phyloP scores from a whole-genome alignment of 2,329 filamentous ascomycete genomes.

The Daldinia sp. region DNA sequence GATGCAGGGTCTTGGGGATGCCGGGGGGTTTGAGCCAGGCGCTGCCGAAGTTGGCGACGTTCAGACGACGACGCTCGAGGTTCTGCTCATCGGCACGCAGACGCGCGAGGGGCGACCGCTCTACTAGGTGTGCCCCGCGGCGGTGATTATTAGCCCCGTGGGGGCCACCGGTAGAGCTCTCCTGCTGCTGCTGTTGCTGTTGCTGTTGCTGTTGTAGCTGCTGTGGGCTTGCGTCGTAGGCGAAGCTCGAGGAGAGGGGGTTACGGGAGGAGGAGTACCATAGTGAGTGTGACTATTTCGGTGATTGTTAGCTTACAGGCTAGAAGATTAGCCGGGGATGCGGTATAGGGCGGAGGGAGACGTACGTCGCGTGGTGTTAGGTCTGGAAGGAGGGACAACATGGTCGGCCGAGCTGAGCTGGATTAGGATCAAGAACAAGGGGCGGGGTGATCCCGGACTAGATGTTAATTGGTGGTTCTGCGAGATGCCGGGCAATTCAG shows the following conservation, averaged over 20 bases:
- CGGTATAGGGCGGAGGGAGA: slow-evolving; percentile 22
- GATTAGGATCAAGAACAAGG: slow-evolving; percentile 11
- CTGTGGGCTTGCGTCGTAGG: slow-evolving; percentile 41
- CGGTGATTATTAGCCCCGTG: slow-evolving; percentile 48
- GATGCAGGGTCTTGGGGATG: slow-evolving; percentile 87
- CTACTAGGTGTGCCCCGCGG: slow-evolving; percentile 58
- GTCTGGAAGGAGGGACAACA: slow-evolving; percentile 74
- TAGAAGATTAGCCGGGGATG: neutral
- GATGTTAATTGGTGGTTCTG: slow-evolving; percentile 19
- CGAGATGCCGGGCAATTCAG: neutral
- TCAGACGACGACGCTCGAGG: slow-evolving; percentile 79
- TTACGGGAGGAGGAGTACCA: slow-evolving; percentile 77
- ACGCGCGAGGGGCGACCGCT: slow-evolving; percentile 73
- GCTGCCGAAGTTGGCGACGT: slow-evolving; percentile 88
- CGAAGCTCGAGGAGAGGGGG: slow-evolving; percentile 54
- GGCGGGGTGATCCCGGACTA: neutral
- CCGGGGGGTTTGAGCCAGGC: slow-evolving; percentile 93
- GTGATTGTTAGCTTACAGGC: slow-evolving; percentile 39
- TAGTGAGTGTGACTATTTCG: slow-evolving; percentile 73
- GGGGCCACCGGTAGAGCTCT: slow-evolving; percentile 49
- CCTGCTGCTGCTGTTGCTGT: slow-evolving; percentile 37
- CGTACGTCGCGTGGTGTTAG: slow-evolving; percentile 78
- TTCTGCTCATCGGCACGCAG: slow-evolving; percentile 82
- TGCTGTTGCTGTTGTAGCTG: slow-evolving; percentile 47
- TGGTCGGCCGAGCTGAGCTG: slow-evolving; percentile 50